Evolutionary conservation across 345 rosid genomes (phyloP).

Genomic region (Mangifera indica): DNA sequence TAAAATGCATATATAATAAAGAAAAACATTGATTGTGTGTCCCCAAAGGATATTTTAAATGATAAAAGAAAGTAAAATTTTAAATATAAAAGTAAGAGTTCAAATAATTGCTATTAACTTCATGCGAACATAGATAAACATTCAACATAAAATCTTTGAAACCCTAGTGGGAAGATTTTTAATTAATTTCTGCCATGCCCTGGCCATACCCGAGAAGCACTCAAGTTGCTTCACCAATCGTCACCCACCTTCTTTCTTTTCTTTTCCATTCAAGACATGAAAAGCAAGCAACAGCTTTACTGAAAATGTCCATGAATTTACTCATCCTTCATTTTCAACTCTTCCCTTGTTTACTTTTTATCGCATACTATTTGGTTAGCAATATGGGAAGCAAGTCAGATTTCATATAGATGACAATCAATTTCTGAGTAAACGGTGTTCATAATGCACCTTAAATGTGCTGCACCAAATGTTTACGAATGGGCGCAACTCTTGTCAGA

Average conservation of each 20-base stretch:
- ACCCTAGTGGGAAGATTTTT: too few species aligned
- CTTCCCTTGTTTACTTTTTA: not conserved
- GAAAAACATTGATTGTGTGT: too few species aligned
- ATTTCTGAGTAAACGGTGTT: conserved; percentile 3
- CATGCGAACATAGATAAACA: too few species aligned
- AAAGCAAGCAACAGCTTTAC: conserved; percentile 15
- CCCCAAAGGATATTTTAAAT: too few species aligned
- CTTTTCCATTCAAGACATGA: conserved; percentile 28
- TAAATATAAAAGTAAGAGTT: too few species aligned
- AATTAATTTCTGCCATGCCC: too few species aligned
- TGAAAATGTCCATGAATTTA: conserved; percentile 2
- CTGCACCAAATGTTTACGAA: conserved; percentile 26
- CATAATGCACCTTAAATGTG: conserved; percentile 2
- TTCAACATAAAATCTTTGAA: too few species aligned
- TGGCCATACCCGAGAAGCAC: conserved; percentile 18
- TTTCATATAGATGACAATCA: conserved; percentile 1
- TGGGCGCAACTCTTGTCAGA: conserved; percentile 26
- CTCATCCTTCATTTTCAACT: not conserved
- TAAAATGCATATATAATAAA: too few species aligned
- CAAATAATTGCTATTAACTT: too few species aligned
- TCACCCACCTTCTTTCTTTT: not conserved
- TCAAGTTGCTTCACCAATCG: conserved; percentile 23
- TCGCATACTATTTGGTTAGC: not conserved
- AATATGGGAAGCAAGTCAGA: not conserved
- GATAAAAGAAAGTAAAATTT: too few species aligned